Conservation (phyloP, 352 stramenopile species). For the Peronospora tabacina region DNA sequence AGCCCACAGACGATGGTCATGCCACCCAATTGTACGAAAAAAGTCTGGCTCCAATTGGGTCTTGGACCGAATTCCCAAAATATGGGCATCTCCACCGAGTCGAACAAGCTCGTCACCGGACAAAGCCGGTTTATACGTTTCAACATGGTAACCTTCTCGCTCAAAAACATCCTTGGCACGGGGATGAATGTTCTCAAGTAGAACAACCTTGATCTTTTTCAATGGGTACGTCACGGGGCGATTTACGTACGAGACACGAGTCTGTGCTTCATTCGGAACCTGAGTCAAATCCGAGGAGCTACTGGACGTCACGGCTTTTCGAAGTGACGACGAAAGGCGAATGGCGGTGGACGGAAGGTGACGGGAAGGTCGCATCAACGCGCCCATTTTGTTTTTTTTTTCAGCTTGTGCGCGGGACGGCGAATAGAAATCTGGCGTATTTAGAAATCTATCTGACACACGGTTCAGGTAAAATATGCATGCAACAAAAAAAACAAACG, state of each 20-base stretch:
- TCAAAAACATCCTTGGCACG: slow-evolving; percentile 68
- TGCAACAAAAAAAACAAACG: too few relatives aligned
- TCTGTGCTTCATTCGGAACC: too few relatives aligned
- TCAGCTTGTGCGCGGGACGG: too few relatives aligned
- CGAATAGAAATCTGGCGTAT: too few relatives aligned
- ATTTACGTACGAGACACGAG: slow-evolving; percentile 30
- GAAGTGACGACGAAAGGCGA: too few relatives aligned
- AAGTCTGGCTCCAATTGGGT: slow-evolving; percentile 72
- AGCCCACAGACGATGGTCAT: slow-evolving; percentile 70
- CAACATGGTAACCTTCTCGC: slow-evolving; percentile 65
- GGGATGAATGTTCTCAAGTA: slow-evolving; percentile 81
- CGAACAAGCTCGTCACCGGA: slow-evolving; percentile 67
- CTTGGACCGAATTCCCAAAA: slow-evolving; percentile 79
- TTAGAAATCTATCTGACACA: too few relatives aligned
- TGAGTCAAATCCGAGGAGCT: too few relatives aligned
- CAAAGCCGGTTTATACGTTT: slow-evolving; percentile 70
- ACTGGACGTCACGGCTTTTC: too few relatives aligned
- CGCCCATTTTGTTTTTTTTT: too few relatives aligned
- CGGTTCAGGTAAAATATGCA: too few relatives aligned
- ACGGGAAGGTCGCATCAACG: too few relatives aligned
- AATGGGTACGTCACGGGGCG: slow-evolving; percentile 68
- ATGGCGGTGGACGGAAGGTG: too few relatives aligned
- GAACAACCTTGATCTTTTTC: slow-evolving; percentile 77
- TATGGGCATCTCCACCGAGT: slow-evolving; percentile 64
- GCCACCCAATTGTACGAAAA: slow-evolving; percentile 70